Percentiles rank a stretch among this genome's conserved stretches.
Evolutionary conservation across 148 eudicot species (phyloP).

Genomic region (Dianthus caryophyllus): DNA sequence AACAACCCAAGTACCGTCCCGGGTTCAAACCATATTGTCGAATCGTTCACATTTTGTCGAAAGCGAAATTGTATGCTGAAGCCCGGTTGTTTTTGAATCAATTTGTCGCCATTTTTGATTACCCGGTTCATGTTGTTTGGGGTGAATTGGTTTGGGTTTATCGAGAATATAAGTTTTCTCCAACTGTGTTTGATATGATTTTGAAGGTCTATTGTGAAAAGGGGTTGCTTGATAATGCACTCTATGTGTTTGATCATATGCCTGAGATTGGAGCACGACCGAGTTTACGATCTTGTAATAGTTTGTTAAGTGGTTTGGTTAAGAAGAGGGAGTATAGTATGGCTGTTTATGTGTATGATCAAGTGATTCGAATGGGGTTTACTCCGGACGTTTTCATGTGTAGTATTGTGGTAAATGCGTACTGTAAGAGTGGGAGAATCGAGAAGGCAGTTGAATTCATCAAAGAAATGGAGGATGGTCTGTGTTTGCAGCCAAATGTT

Average conservation of each 20-base stretch:
- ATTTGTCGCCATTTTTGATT: constrained; percentile 34
- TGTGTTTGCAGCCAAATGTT: constrained; percentile 34
- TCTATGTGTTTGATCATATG: constrained; percentile 86
- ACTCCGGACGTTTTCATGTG: constrained; percentile 60
- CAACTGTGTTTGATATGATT: constrained; percentile 63
- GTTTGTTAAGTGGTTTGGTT: constrained; percentile 61
- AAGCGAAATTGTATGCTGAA: constrained; percentile 48
- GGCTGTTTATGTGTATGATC: constrained; percentile 57
- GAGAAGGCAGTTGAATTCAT: constrained; percentile 25
- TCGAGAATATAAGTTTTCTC: constrained; percentile 54
- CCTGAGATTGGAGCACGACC: constrained; percentile 51
- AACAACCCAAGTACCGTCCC: constrained; percentile 24
- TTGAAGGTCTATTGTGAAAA: constrained; percentile 54
- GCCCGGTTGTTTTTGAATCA: constrained; percentile 39
- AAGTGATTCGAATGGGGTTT: constrained; percentile 51
- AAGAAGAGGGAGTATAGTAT: constrained; percentile 36
- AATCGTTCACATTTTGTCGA: constrained; percentile 59
- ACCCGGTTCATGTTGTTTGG: constrained; percentile 31
- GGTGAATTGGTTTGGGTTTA: constrained; percentile 50
- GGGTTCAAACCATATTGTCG: constrained; percentile 39
- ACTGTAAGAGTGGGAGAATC: constrained; percentile 43
- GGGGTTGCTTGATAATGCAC: constrained; percentile 51
- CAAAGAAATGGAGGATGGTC: constrained; percentile 28
- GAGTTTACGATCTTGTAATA: constrained; percentile 65
- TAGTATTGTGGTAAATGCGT: constrained; percentile 70